Percentiles rank a stretch among this genome's conserved stretches.
Conservation (phyloP, 352 stramenopile genomes). For the Globisporangium irregulare region DNA sequence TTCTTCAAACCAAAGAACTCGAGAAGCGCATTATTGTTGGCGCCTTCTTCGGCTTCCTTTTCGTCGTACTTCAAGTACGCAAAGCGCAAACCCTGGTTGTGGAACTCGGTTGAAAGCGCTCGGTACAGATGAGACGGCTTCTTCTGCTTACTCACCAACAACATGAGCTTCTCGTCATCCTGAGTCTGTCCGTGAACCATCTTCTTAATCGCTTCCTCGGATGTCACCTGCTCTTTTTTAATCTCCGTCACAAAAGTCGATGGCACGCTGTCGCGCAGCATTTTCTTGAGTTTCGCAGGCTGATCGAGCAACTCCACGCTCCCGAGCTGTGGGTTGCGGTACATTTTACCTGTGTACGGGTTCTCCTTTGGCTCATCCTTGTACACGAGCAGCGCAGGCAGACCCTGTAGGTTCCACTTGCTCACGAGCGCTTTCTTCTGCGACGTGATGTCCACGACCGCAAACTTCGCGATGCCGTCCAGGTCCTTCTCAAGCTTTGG, state of each 20-base stretch:
- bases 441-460: conserved; percentile 36
- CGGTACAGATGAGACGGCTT: conserved; percentile 56
- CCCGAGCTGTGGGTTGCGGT: conserved; percentile 40
- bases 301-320: conserved; percentile 39
- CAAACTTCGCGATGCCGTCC: conserved; percentile 39
- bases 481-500: conserved; percentile 39
- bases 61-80: conserved; percentile 41
- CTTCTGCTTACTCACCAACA: conserved; percentile 68
- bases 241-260: conserved; percentile 48
- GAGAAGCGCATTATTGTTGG: conserved; percentile 29
- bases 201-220: conserved; percentile 23
- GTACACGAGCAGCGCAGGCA: conserved; percentile 60
- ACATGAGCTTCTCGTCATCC: conserved; percentile 27
- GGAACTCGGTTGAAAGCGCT: conserved; percentile 59
- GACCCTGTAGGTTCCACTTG: conserved; percentile 49
- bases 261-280: conserved; percentile 60
- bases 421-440: conserved; percentile 34
- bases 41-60: not conserved
- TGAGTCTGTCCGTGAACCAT: conserved; percentile 19
- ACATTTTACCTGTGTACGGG: conserved; percentile 66
- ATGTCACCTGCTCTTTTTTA: conserved; percentile 6
- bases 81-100: conserved; percentile 43
- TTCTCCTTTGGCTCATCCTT: conserved; percentile 63
- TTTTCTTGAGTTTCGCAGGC: conserved; percentile 50
- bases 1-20: conserved; percentile 30